Evolutionary conservation across 805 yeast species (phyloP), one percentile per base, ranked within the genome.

Genomic region (Metschnikowia continentalis): DNA sequence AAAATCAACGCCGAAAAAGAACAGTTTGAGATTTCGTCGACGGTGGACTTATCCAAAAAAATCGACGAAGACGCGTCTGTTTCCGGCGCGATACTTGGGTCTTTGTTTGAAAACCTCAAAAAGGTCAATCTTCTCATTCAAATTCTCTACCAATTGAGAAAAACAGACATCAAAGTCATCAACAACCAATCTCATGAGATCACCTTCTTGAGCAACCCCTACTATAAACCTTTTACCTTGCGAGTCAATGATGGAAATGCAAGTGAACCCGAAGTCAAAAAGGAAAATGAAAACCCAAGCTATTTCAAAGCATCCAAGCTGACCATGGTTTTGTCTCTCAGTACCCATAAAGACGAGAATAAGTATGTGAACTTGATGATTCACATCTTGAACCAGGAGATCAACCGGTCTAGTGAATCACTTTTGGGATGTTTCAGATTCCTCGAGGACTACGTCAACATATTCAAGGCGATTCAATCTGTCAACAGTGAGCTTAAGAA

Each of bases 381-480:
- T 40, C 51, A 52, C 6, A 60, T 63, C 46, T 55, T 68, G 49
- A 66, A 67, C 44, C 55, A 56, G n/a, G 65, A 64, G 13, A 43
- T 51, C 30, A 42, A 26, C 10, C 51, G 53, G 32, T 50, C 54
- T 1, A 42, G 47, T 5, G 33, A 32, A 14, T 55, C 60, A n/a
- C 61, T 72, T 10, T 55, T 68, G 42, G 73, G 73, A 1, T 64
- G 69, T 5, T 58, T 72, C 48, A 64, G 61, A 45, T 74, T 70
- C 51, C 55, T 74, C 30, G 63, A 67, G 41, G 67, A 66, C 37
- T 53, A 69, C 7, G 61, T 63, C 15, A 72, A 71, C 11, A 55
- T 73, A 2, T 50, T 71, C 20, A 52, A 59, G 32, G 55, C 71
- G 1, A 60, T 67, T 7, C 51, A 56, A 8, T 45, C 49, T 1